These are phyloP conservation scores for Salvia sclarea DNA, from an alignment of 305 asterid species.

Conservation along the genomic window DNA sequence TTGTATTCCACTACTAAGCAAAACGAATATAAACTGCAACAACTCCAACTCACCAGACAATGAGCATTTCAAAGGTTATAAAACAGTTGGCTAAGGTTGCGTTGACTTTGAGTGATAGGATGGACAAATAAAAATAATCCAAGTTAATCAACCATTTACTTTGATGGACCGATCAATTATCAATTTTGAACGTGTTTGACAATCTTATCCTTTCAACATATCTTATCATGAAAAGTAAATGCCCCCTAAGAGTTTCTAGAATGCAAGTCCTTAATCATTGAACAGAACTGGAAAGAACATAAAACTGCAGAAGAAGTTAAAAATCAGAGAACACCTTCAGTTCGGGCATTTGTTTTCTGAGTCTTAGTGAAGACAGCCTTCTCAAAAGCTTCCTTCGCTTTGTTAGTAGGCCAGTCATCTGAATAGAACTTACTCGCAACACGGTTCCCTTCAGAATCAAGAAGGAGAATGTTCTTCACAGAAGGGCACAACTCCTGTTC, in stretches of 20 bases:
- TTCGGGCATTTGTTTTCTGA: slow-evolving; percentile 78
- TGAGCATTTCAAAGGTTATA: neutral
- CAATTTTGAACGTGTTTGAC: too few relatives aligned
- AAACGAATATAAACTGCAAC: neutral
- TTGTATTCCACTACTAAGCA: neutral
- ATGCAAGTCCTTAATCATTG: neutral
- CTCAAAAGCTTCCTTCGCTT: slow-evolving; percentile 71
- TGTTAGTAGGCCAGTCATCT: slow-evolving; percentile 84
- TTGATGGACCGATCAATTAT: too few relatives aligned
- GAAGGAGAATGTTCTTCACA: slow-evolving; percentile 73
- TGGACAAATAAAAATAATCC: too few relatives aligned
- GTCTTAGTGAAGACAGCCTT: slow-evolving; percentile 76
- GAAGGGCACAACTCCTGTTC: slow-evolving; percentile 71
- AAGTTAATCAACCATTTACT: too few relatives aligned
- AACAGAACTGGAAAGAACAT: neutral
- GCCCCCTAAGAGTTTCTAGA: too few relatives aligned
- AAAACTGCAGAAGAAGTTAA: neutral
- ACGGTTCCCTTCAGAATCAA: slow-evolving; percentile 85
- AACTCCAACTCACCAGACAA: neutral
- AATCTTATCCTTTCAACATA: too few relatives aligned
- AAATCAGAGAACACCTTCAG: slow-evolving; percentile 58
- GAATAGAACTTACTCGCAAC: slow-evolving; percentile 77
- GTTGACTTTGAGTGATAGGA: too few relatives aligned
- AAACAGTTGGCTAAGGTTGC: too few relatives aligned
- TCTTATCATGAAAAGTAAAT: too few relatives aligned